A percentile compares a stretch with the other conserved stretches of the same genome.
Conservation (phyloP, 2,329 filamentous ascomycete species). For the Pseudocercospora vitis region DNA sequence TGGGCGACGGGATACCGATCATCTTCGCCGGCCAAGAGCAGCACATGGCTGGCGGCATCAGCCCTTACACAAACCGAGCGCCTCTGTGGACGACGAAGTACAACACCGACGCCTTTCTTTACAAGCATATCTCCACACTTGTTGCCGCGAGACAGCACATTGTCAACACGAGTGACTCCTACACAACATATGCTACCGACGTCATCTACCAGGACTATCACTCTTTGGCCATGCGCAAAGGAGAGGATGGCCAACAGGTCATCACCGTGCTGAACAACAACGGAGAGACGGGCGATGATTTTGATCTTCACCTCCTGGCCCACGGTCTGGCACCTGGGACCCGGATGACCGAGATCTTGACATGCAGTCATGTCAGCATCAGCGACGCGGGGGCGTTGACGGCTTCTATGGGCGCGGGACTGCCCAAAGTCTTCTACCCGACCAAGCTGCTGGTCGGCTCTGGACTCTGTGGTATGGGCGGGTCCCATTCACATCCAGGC, state of each 20-base stretch:
- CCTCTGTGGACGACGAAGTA: slow-evolving; percentile 44
- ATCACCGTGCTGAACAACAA: slow-evolving; percentile 49
- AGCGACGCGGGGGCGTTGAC: slow-evolving; percentile 31
- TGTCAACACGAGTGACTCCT: slow-evolving; percentile 40
- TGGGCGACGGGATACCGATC: slow-evolving; percentile 46
- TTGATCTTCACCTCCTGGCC: slow-evolving; percentile 38
- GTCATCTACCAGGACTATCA: slow-evolving; percentile 47
- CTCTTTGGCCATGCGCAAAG: slow-evolving; percentile 49
- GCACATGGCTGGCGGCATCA: slow-evolving; percentile 39
- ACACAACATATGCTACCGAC: slow-evolving; percentile 45
- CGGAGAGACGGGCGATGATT: slow-evolving; percentile 37
- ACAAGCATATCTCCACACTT: slow-evolving; percentile 41
- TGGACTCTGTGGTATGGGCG: slow-evolving; percentile 28
- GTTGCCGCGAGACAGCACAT: slow-evolving; percentile 48
- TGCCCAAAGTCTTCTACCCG: slow-evolving; percentile 40
- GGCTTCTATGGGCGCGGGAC: slow-evolving; percentile 38
- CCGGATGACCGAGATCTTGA: slow-evolving; percentile 37
- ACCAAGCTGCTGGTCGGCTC: slow-evolving; percentile 28
- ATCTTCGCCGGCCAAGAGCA: slow-evolving; percentile 48
- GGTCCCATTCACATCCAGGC: background rate
- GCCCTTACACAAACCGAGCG: slow-evolving; percentile 39
- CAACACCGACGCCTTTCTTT: slow-evolving; percentile 43
- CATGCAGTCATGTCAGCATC: slow-evolving; percentile 35
- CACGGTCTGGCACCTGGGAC: slow-evolving; percentile 35
- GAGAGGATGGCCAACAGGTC: slow-evolving; percentile 41